These are phyloP conservation scores for Keqinozyma sinolaborantium DNA, from an alignment of 1,139 yeast species.

Conservation along the genomic window DNA sequence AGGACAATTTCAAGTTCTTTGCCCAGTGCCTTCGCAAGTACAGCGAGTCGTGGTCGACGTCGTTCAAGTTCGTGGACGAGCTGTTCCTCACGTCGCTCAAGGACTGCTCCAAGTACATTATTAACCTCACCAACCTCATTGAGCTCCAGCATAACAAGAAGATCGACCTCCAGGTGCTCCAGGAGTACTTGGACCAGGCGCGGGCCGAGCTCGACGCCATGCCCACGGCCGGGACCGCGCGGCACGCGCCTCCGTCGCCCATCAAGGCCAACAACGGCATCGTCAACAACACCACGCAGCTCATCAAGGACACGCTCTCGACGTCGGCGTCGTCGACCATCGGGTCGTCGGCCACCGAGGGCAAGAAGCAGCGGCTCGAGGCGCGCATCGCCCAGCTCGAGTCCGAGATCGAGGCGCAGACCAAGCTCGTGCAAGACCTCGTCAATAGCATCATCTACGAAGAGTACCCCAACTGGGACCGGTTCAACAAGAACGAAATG, in stretches of 20 bases:
- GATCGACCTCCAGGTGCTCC: conserved; percentile 82
- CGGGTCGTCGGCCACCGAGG: conserved; percentile 37
- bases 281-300: conserved; percentile 42
- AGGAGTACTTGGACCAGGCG: conserved; percentile 73
- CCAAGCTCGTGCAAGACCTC: conserved; percentile 45
- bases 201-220: conserved; percentile 48
- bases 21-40: conserved; percentile 50
- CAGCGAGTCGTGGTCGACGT: conserved; percentile 35
- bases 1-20: conserved; percentile 36
- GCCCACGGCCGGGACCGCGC: conserved; percentile 8
- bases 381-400: conserved; percentile 33
- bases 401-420: conserved; percentile 56
- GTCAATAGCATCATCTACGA: conserved; percentile 72
- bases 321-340: conserved; percentile 42
- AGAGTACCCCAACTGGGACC: conserved; percentile 82
- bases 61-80: conserved; percentile 67
- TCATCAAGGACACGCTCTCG: conserved; percentile 44
- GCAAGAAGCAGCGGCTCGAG: conserved; percentile 31
- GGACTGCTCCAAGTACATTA: conserved; percentile 84
- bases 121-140: conserved; percentile 69
- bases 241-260: conserved; percentile 32
- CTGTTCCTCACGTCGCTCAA: conserved; percentile 79
- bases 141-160: conserved; percentile 89
- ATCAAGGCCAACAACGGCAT: conserved; percentile 28
- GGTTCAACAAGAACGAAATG: conserved; percentile 74